These are phyloP conservation scores for Phytopythium oedochilum DNA, from an alignment of 352 stramenopile genomes.

Conservation along the genomic window DNA sequence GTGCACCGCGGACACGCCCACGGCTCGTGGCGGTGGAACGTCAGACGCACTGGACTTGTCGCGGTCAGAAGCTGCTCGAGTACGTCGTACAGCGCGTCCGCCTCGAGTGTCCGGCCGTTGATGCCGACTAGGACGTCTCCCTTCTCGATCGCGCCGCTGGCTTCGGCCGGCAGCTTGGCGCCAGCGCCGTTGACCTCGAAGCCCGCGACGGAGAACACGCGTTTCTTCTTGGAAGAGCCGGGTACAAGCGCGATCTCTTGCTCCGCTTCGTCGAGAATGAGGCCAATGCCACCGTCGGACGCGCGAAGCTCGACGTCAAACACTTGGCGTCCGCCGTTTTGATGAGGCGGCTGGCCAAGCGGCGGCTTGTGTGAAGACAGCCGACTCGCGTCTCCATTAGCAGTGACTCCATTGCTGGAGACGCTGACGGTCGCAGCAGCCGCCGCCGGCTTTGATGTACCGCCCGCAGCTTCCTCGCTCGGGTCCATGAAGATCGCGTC, in stretches of 20 bases:
- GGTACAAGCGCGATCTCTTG: background rate
- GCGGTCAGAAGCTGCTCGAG: conserved; percentile 70
- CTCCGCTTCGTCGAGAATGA: conserved; percentile 37
- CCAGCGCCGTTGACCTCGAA: conserved; percentile 66
- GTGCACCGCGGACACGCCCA: conserved; percentile 76
- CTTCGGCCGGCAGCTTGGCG: conserved; percentile 61
- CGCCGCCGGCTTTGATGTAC: background rate
- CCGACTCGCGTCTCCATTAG: background rate
- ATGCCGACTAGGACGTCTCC: conserved; percentile 63
- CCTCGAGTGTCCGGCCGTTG: conserved; percentile 40
- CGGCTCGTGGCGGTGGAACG: conserved; percentile 49
- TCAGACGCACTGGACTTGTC: conserved; percentile 59
- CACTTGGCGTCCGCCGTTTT: conserved; percentile 5
- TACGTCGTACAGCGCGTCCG: conserved; percentile 43
- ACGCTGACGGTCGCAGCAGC: background rate
- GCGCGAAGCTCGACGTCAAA: conserved; percentile 61
- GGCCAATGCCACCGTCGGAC: conserved; percentile 65
- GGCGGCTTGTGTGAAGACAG: background rate
- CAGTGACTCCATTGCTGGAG: background rate
- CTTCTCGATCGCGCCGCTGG: conserved; percentile 54
- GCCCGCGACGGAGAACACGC: conserved; percentile 40
- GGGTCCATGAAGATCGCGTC: conserved; percentile 65
- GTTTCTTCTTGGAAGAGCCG: conserved; percentile 7
- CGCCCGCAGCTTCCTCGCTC: background rate
- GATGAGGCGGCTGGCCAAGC: background rate